These are phyloP conservation scores for Globisporangium alternatum DNA, from an alignment of 352 stramenopile species.

Conservation along the genomic window DNA sequence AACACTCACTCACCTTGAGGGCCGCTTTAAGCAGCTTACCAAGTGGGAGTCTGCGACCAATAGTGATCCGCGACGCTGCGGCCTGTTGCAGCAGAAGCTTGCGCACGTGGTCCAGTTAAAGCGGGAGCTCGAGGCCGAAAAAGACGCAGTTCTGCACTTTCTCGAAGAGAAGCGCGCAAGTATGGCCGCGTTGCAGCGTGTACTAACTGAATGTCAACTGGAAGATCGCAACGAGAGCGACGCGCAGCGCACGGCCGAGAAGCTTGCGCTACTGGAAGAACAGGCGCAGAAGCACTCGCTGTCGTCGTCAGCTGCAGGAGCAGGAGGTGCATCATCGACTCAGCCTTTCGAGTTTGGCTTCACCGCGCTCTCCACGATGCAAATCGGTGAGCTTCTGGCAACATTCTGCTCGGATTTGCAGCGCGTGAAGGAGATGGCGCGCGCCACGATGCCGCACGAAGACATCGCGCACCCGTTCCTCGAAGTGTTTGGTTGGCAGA, in stretches of 20 bases:
- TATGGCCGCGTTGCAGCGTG: slow-evolving; percentile 18
- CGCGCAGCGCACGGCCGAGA: slow-evolving; percentile 23
- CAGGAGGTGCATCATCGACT: background rate
- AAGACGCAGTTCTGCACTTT: background rate
- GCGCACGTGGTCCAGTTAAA: slow-evolving; percentile 27
- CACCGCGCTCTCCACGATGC: slow-evolving; percentile 13
- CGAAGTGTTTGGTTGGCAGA: slow-evolving; percentile 39
- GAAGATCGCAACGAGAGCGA: slow-evolving; percentile 15
- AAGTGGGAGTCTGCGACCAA: slow-evolving; percentile 2
- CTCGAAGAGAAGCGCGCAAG: slow-evolving; percentile 20
- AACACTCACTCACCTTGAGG: slow-evolving; percentile 23
- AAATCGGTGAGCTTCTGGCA: slow-evolving; percentile 16
- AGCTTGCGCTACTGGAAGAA: slow-evolving; percentile 30
- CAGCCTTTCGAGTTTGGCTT: slow-evolving; percentile 19
- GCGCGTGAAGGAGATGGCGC: slow-evolving; percentile 14
- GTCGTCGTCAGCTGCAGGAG: background rate
- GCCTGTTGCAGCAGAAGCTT: slow-evolving; percentile 19
- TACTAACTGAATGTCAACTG: slow-evolving; percentile 22
- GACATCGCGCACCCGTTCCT: slow-evolving; percentile 6
- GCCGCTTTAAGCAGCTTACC: slow-evolving; percentile 20
- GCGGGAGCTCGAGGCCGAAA: slow-evolving; percentile 27
- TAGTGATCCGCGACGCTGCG: slow-evolving; percentile 14
- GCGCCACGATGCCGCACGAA: background rate
- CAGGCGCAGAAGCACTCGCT: slow-evolving; percentile 5
- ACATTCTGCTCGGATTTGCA: slow-evolving; percentile 24